These are phyloP conservation scores for Mortierella sp. DNA, from an alignment of 371 early-diverging fungal species.

Conservation along the genomic window DNA sequence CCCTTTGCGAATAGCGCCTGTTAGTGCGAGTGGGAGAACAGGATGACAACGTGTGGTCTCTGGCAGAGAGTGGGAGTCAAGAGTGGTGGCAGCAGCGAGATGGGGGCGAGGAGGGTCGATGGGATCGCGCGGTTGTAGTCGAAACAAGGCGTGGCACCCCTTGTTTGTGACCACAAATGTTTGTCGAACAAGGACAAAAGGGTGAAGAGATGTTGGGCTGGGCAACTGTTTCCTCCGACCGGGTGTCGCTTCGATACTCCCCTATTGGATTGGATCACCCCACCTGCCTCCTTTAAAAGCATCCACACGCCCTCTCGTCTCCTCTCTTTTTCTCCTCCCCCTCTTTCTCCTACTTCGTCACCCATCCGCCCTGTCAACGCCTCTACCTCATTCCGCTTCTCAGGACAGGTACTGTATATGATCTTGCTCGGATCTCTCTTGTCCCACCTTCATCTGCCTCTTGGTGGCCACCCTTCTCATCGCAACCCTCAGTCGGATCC, in stretches of 20 bases:
- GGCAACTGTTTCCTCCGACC: neutral
- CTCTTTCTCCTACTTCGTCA: neutral
- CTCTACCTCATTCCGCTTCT: neutral
- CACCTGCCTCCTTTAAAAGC: neutral
- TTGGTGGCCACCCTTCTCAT: no score
- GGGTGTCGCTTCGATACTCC: neutral
- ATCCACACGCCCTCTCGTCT: neutral
- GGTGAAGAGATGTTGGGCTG: neutral
- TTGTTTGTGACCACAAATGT: neutral
- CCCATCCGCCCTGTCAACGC: neutral
- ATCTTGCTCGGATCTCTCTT: no score
- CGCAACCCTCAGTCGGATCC: no score
- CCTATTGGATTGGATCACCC: slow-evolving; percentile 7
- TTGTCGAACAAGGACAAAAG: neutral
- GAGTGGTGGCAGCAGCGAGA: no score
- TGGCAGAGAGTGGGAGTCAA: no score
- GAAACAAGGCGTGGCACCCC: neutral
- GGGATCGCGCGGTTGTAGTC: no score
- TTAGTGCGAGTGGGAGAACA: no score
- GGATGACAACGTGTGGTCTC: no score
- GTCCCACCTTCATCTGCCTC: no score
- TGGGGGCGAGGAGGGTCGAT: no score
- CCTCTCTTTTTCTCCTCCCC: slow-evolving; percentile 3
- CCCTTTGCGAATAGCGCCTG: neutral
- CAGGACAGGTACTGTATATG: no score